Base-by-base conservation (phyloP, 2,329 filamentous ascomycete genomes). In the Camillea tinctor region DNA sequence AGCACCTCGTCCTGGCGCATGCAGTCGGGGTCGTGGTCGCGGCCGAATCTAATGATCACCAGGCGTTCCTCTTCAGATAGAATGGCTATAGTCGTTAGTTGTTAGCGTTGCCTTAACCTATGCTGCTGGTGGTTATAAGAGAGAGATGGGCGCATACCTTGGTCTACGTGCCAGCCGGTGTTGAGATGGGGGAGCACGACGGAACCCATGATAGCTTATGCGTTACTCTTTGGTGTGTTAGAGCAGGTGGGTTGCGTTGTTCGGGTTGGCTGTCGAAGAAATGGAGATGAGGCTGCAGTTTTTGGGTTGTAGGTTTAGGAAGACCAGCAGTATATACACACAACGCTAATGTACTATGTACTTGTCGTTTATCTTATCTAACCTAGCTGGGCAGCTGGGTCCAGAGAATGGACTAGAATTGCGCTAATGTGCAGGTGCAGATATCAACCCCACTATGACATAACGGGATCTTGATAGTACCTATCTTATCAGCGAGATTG, bases 151-250 rank as follows among this genome's bases (percentile, higher is more conserved):
- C 92, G 88, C 73, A 97, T 97, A 65, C 93, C 93, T 79, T 98
- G 93, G 81, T 98, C 95, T 72, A 99, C 95, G 77, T 99, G 95
- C 95, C 94, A 99, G 76, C 92, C 95, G 50, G 91, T 93, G 69
- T 86, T 86, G 52, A 99, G 85, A 77, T 98, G 94, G 52, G 94
- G 94, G 56, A 99, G 87, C 54, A 96, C 91, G 64, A 97, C 91
- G 71, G 93, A 97, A 70, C 93, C 92, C 83, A 85, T 85, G 24
- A n/a, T 50, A 30, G 1, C 21, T n/a, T n/a, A n/a, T n/a, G n/a
- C n/a, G n/a, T n/a, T n/a, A n/a, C n/a, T n/a, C n/a, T n/a, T n/a
- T n/a, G 53, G 23, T 55, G 22, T 19, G 30, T 22, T 53, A n/a
- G 53, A 44, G 26, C 3, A 30, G 7, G 26, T 11, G 8, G 26